Conservation (phyloP, 495 filamentous ascomycete species). For the Xylona heveae region DNA sequence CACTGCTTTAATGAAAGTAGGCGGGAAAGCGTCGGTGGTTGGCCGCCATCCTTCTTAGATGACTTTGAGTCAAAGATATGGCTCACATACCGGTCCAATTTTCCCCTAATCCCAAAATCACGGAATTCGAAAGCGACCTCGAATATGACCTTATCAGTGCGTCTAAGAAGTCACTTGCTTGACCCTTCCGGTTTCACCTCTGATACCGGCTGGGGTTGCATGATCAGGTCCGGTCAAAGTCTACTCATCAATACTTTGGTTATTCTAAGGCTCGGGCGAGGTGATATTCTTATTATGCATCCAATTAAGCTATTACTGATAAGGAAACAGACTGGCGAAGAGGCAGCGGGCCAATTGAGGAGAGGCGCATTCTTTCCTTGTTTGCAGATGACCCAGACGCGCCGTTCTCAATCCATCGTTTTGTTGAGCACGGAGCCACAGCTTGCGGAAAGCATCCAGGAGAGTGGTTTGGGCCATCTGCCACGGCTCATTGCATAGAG, state of each 20-base stretch:
- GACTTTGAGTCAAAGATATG: constrained; percentile 90
- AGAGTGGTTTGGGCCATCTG: constrained; percentile 98
- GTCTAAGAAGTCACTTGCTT: constrained; percentile 57
- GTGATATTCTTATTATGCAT: constrained; percentile 16
- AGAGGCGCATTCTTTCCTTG: constrained; percentile 51
- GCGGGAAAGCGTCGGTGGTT: constrained; percentile 36
- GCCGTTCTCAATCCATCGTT: constrained; percentile 87
- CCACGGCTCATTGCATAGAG: constrained; percentile 91
- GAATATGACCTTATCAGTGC: constrained; percentile 71
- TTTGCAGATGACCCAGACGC: constrained; percentile 79
- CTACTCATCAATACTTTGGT: constrained; percentile 70
- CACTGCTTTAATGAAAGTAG: no score
- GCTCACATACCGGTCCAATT: constrained; percentile 90
- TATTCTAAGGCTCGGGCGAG: constrained; percentile 54
- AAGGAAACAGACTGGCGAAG: constrained; percentile 53
- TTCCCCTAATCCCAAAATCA: constrained; percentile 60
- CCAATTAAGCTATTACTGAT: constrained; percentile 10
- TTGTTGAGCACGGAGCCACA: constrained; percentile 70
- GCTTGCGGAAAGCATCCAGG: constrained; percentile 89
- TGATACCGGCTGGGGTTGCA: constrained; percentile 95
- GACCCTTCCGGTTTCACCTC: constrained; percentile 73
- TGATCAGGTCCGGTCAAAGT: constrained; percentile 94
- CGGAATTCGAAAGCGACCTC: constrained; percentile 43
- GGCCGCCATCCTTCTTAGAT: constrained; percentile 71
- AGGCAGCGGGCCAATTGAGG: constrained; percentile 30